A percentile compares a stretch with the other conserved stretches of the same genome.
These are phyloP conservation scores for Cryptosporidium viatorum DNA, from an alignment of 169 alveolate species.

Conservation along the genomic window DNA sequence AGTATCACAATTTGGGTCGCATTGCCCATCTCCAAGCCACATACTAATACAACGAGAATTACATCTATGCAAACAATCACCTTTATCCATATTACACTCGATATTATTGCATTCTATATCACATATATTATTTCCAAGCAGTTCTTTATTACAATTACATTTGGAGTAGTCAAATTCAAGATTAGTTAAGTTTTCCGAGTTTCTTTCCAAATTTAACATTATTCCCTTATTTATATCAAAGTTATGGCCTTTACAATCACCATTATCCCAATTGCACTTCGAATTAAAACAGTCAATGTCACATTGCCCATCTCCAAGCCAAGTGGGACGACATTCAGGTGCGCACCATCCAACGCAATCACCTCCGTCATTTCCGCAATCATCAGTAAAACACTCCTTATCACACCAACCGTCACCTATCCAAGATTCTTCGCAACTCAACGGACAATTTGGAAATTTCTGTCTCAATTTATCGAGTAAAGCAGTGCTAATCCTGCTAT, in stretches of 20 bases:
- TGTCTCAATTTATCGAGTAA: conserved; percentile 6
- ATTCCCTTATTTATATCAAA: conserved; percentile 14
- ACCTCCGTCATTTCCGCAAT: conserved; percentile 71
- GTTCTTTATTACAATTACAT: conserved; percentile 68
- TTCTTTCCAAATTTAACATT: background rate
- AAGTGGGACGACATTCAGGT: conserved; percentile 81
- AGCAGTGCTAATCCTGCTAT: background rate
- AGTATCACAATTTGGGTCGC: conserved; percentile 81
- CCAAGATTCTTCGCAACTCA: conserved; percentile 62
- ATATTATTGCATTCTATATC: conserved; percentile 64
- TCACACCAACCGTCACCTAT: conserved; percentile 76
- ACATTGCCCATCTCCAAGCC: conserved; percentile 83
- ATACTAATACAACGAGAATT: conserved; percentile 75
- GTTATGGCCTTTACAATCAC: conserved; percentile 74
- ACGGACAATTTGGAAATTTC: conserved; percentile 34
- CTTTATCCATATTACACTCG: conserved; percentile 75
- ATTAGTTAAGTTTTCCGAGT: background rate
- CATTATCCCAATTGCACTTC: conserved; percentile 82
- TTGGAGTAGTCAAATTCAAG: conserved; percentile 51
- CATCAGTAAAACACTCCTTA: conserved; percentile 61
- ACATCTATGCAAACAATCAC: conserved; percentile 76
- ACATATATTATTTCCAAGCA: conserved; percentile 64
- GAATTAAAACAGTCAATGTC: conserved; percentile 80
- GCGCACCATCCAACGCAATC: conserved; percentile 80
- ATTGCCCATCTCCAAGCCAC: conserved; percentile 84